Base-by-base conservation (phyloP, 2,329 filamentous ascomycete species). In the Didymella exigua region DNA sequence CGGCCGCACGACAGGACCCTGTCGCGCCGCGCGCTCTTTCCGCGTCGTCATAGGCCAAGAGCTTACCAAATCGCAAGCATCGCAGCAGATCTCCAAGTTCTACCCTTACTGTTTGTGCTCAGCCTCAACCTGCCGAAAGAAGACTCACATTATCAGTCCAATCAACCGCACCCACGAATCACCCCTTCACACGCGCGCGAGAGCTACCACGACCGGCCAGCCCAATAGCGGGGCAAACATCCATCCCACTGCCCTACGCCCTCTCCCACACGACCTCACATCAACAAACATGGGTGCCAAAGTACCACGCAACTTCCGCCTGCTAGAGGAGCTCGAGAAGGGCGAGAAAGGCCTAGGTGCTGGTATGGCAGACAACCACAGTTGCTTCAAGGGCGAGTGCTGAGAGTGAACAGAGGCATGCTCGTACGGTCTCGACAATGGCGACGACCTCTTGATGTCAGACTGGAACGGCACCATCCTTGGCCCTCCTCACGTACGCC, bases 401-500 rank as follows among this genome's bases (percentile, higher is more conserved):
- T 62, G 49, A 54, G 38, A 55, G 49, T 50, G 37, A 19, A 47
- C 52, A 95, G 95, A 98, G 81, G 93, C 93, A 59, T 98, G 93
- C 81, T 98, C 95, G 38, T 98, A 98, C 69, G 95, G 95, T 68
- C 85, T 99, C 52, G 91, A 93, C 62, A 92, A 98, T 75, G 88
- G 90, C 42, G 93, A 97, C 73, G 95, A 99, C 72, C 85, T 97
- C 62, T 86, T 95, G 77, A 96, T 99, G 93, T 93, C 90, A 61
- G 92, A 97, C 82, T 99, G 95, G 95, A 96, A 96, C 72, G 95
- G 93, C 70, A 99, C 95, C 14, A 98, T 99, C 63, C 87, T 97
- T 44, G 95, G 95, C 1, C 95, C 95, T 66, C 93, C 95, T 75
- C 93, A 98, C 77, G 95, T 97, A 82, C 72, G 90, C 37, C 80